Evolutionary conservation across 1,139 yeast genomes (phyloP), one percentile per base, ranked within the genome.

Genomic region (Geotrichum cucujoidarum): DNA sequence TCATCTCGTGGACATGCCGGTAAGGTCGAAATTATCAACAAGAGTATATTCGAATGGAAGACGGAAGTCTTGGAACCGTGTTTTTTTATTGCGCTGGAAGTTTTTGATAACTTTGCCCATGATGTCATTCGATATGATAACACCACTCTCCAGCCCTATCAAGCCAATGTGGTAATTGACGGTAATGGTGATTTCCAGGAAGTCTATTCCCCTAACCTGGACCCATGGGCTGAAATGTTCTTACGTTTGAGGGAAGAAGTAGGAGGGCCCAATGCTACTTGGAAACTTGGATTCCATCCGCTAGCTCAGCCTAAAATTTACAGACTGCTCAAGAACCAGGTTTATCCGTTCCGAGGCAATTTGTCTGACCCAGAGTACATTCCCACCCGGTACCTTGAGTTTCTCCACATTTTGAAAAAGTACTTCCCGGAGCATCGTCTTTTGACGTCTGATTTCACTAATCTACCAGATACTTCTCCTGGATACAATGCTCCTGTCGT

Each of bases 401-500:
- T 88, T 48, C 77, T 86, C 64, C 78, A 80, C 47, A 73, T 83
- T 10, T 71, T 87, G 50, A 75, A 78, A 53, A 72, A 75, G 42
- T 72, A 75, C 52, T 87, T 87, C 63, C 95, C 95, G 2, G 75
- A 83, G 47, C 95, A 88, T 63, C 78, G 81, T 16, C 67, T 87
- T 21, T 61, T 87, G 16, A 73, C 87, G 4, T 79, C 95, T 0
- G 95, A 88, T 63, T 87, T 87, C 68, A 75, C 83, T 50, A 68
- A 72, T 53, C 69, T 87, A 43, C 81, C 85, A 6, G 80, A 79
- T 32, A 65, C 83, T 1, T 74, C 81, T 4, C 42, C 50, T 2
- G 95, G 92, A 0, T 83, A 80, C 60, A 80, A 79, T 57, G 75
- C 87, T 0, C 96, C 95, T 0, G 92, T 86, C 1, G 95, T 87